phyloP scores from a whole-genome alignment of 768 basidiomycete genomes.

The Mycena chlorophos region DNA sequence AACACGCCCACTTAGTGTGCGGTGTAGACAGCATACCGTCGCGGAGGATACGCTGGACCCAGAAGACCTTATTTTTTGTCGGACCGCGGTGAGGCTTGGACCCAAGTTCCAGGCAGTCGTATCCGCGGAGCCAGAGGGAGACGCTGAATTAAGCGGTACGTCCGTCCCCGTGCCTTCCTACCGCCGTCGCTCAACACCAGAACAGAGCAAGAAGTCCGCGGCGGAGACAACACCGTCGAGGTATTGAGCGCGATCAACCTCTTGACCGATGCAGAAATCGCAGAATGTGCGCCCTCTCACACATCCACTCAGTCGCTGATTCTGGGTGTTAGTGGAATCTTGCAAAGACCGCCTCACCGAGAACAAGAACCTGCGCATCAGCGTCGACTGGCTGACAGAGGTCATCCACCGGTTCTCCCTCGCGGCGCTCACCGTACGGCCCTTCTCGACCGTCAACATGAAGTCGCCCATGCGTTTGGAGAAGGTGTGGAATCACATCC shows the following conservation, averaged over 20 bases:
- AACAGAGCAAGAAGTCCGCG: constrained; percentile 63
- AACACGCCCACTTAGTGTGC: constrained; percentile 18
- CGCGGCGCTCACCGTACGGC: constrained; percentile 56
- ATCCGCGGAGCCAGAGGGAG: constrained; percentile 44
- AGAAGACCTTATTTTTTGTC: constrained; percentile 95
- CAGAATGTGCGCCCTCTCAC: constrained; percentile 49
- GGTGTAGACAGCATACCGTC: constrained; percentile 88
- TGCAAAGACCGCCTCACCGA: constrained; percentile 58
- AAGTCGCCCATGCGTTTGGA: constrained; percentile 54
- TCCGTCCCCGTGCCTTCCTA: constrained; percentile 3
- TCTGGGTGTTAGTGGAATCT: constrained; percentile 56
- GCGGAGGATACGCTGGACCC: constrained; percentile 93
- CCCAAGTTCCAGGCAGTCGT: constrained; percentile 79
- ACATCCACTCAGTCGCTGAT: constrained; percentile 9
- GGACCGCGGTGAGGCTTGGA: constrained; percentile 88
- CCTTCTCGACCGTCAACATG: constrained; percentile 66
- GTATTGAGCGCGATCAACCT: constrained; percentile 64
- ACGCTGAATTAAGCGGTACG: constrained; percentile 39
- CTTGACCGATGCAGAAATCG: constrained; percentile 65
- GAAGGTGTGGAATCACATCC: constrained; percentile 54
- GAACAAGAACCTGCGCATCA: constrained; percentile 51
- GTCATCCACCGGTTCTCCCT: constrained; percentile 71
- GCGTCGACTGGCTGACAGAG: constrained; percentile 84
- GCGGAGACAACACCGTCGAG: constrained; percentile 72
- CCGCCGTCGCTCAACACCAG: not conserved